Evolutionary conservation across 2,329 filamentous ascomycete genomes (phyloP).

Genomic region (Colletotrichum lindemuthianum): DNA sequence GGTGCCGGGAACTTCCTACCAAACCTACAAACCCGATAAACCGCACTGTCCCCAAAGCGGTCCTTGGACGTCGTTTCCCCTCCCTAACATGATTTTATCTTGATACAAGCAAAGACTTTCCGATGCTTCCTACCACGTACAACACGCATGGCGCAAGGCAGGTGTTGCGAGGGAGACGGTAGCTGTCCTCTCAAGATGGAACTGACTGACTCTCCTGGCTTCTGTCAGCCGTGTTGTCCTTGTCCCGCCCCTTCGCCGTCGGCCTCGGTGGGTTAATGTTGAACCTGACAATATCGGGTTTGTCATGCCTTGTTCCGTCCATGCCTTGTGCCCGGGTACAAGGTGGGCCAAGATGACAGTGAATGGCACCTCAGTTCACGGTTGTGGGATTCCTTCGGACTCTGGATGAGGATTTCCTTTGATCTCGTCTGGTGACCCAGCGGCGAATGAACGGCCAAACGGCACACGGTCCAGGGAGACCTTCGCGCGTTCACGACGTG

Average conservation of each 20-base stretch:
- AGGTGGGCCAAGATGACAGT: background rate
- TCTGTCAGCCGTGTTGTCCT: background rate
- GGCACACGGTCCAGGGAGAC: background rate
- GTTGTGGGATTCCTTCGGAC: background rate
- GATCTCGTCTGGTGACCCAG: background rate
- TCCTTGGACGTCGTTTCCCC: conserved; percentile 9
- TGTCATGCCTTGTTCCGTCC: no score
- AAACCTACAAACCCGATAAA: background rate
- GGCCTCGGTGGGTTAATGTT: conserved; percentile 1
- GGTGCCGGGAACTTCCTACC: background rate
- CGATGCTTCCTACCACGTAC: background rate
- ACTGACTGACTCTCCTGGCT: no score
- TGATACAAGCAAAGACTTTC: no score
- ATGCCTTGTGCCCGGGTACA: no score
- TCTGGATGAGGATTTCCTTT: conserved; percentile 2
- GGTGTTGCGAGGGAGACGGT: conserved; percentile 1
- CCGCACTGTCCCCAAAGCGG: conserved; percentile 2
- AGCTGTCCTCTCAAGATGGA: background rate
- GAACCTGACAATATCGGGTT: no score
- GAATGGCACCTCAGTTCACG: conserved; percentile 8
- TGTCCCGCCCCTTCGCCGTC: background rate
- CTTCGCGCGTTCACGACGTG: conserved; percentile 6
- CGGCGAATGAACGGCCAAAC: no score
- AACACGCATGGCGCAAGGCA: background rate
- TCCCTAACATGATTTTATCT: background rate